Percentiles rank a stretch among this genome's conserved stretches.
Conservation (phyloP, 1,284 basidiomycete genomes). For the Porogramme epimiltina region DNA sequence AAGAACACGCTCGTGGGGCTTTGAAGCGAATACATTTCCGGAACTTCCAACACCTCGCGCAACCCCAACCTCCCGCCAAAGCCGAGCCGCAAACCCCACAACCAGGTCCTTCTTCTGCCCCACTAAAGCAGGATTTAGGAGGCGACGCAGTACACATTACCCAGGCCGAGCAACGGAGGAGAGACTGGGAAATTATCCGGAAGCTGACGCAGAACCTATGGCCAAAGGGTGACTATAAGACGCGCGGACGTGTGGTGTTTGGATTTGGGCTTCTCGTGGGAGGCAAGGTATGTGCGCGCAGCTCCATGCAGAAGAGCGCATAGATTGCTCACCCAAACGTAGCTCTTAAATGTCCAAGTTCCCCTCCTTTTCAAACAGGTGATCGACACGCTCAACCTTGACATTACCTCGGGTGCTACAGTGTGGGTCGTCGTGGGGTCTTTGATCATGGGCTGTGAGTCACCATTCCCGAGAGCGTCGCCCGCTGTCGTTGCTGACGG, state of each 20-base stretch:
- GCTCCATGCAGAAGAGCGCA: neutral
- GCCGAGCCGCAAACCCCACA: neutral
- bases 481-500: neutral
- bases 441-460: conserved; percentile 88
- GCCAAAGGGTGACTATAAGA: conserved; percentile 78
- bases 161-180: conserved; percentile 55
- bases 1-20: neutral
- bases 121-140: conserved; percentile 13
- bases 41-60: conserved; percentile 12
- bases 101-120: neutral
- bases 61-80: conserved; percentile 4
- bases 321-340: neutral
- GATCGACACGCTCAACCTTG: conserved; percentile 88
- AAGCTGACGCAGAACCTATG: conserved; percentile 69
- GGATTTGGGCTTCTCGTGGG: conserved; percentile 83
- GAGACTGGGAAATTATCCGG: conserved; percentile 71
- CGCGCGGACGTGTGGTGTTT: conserved; percentile 76
- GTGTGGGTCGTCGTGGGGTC: conserved; percentile 93
- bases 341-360: conserved; percentile 93
- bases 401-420: conserved; percentile 76
- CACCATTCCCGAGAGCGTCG: too few relatives aligned
- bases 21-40: too few relatives aligned
- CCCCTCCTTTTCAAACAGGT: conserved; percentile 94
- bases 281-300: conserved; percentile 71
- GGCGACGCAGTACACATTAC: conserved; percentile 25